phyloP scores from a whole-genome alignment of 1,139 yeast genomes.

The Yamadazyma blattariae region DNA sequence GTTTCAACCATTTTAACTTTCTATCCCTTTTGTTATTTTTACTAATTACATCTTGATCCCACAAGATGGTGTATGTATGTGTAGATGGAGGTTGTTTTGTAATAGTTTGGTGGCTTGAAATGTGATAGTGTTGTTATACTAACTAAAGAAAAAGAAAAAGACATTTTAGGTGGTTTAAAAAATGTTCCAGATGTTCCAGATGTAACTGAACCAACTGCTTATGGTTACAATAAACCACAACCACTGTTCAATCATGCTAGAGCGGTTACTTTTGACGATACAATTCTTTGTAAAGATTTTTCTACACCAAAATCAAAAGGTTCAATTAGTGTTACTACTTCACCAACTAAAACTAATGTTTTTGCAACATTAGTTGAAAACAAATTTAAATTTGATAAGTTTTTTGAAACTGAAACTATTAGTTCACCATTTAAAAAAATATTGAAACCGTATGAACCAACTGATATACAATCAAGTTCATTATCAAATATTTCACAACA shows the following conservation, averaged over 20 bases:
- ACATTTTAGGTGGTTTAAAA: not conserved
- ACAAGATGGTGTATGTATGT: no score
- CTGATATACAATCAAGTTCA: not conserved
- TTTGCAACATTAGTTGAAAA: not conserved
- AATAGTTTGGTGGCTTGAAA: no score
- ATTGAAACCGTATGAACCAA: not conserved
- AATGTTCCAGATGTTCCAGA: conserved; percentile 1
- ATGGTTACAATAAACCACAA: not conserved
- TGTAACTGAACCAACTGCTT: conserved; percentile 2
- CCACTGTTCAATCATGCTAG: not conserved
- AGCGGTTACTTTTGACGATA: conserved; percentile 2
- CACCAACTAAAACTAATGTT: not conserved
- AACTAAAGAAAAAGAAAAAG: no score
- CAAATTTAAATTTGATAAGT: not conserved
- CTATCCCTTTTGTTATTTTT: no score
- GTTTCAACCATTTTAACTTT: no score
- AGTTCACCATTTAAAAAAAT: conserved; percentile 6
- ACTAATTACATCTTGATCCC: no score
- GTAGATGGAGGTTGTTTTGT: no score
- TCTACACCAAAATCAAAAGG: conserved; percentile 2
- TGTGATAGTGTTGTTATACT: no score
- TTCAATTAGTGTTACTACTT: not conserved
- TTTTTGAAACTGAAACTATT: conserved; percentile 1
- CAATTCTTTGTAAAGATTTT: conserved; percentile 4
- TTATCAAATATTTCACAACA: conserved; percentile 1